Base-by-base conservation (phyloP, 257 asterid genomes). In the Haberlea rhodopensis region DNA sequence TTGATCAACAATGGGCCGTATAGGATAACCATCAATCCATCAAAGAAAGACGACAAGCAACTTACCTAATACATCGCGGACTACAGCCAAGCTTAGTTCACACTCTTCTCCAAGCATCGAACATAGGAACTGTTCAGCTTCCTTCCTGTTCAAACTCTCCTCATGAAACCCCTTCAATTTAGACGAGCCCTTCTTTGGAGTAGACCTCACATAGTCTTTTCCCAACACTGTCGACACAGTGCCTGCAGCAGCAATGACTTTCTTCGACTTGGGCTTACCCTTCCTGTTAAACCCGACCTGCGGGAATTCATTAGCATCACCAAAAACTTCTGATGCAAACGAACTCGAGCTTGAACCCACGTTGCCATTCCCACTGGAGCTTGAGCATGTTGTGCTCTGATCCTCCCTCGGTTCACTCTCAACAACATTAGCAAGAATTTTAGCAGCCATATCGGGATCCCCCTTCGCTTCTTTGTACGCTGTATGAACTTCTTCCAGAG, bases 11-110 rank as follows among this genome's bases (percentile, higher is more conserved):
- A 69, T 37, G 43, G 32, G 15, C 23, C 34, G 46, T 56, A 37
- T 66, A 25, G 21, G 13, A 45, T 23, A 63, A 26, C 51, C 1
- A 25, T 1, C 21, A 71, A 60, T 32, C 40, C 6, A 25, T 1
- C 22, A 71, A 68, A 72, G 26, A 60, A 57, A 49, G 19, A 63
- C 37, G 51, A 29, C 52, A 67, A 57, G 71, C 13, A 79, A 85
- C 99, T 83, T 73, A 92, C 99, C 77, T 24, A 92, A 71, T 19
- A 92, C 94, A 63, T 92, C 97, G 63, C 88, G 75, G 59, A 92
- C 85, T 66, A 89, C 83, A 55, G 83, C 84, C 73, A 85, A 67
- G 78, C 82, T 78, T 75, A 92, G 66, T 58, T 87, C 87, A 52
- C 80, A 78, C 49, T 87, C 91, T 20, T 81, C 79, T n/a, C 97